These are phyloP conservation scores for Phytophthora melonis DNA, from an alignment of 352 stramenopile species.

Conservation along the genomic window DNA sequence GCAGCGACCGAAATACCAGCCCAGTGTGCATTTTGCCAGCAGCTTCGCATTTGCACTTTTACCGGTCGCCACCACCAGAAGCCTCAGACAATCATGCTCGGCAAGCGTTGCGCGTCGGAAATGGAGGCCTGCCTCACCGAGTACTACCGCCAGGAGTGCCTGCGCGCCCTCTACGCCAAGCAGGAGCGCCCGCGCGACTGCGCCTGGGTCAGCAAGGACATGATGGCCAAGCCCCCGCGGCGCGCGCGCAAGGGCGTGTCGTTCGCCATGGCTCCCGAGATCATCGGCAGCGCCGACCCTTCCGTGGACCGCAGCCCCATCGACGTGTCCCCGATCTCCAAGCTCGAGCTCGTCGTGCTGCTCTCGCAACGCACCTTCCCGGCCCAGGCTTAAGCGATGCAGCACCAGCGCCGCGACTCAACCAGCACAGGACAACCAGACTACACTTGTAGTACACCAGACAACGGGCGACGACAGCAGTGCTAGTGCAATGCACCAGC, in stretches of 20 bases:
- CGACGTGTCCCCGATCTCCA: conserved; percentile 77
- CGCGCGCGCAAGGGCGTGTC: conserved; percentile 70
- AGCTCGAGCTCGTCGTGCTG: conserved; percentile 78
- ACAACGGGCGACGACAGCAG: conserved; percentile 12
- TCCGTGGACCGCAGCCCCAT: conserved; percentile 80
- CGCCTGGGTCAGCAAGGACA: conserved; percentile 58
- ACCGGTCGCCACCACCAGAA: conserved; percentile 20
- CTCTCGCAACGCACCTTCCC: conserved; percentile 82
- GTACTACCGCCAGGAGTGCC: conserved; percentile 86
- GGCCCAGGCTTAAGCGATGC: conserved; percentile 42
- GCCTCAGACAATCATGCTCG: conserved; percentile 48
- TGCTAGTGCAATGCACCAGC: conserved; percentile 11
- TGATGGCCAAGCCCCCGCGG: conserved; percentile 50
- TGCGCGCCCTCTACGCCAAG: conserved; percentile 80
- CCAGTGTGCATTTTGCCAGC: conserved; percentile 58
- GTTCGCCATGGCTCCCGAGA: conserved; percentile 62
- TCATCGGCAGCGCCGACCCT: conserved; percentile 79
- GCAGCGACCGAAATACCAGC: conserved; percentile 27
- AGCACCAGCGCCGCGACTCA: neutral
- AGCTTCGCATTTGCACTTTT: conserved; percentile 35
- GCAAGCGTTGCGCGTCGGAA: conserved; percentile 77
- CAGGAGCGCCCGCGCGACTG: conserved; percentile 54
- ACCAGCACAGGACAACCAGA: conserved; percentile 36
- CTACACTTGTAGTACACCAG: conserved; percentile 40
- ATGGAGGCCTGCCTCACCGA: conserved; percentile 83